A percentile compares a stretch with the other conserved stretches of the same genome.
Conservation (phyloP, 2,329 filamentous ascomycete genomes). For the Tympanopsis confertula region DNA sequence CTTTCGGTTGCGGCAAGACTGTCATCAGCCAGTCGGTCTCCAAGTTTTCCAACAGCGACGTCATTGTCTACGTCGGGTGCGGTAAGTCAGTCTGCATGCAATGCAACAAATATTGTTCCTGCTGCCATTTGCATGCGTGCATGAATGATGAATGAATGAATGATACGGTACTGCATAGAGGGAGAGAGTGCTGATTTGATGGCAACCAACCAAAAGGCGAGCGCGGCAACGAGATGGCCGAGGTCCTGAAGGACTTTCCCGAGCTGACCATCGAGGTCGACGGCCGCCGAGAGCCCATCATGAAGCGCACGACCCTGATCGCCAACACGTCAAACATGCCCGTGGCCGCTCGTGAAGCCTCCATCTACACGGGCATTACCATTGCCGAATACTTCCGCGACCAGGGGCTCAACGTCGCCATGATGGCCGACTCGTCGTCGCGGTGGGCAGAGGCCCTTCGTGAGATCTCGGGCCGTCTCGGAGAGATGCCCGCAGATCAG, state of each 20-base stretch:
- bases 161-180: too few species aligned
- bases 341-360: conserved; percentile 93
- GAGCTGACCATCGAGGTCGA: conserved; percentile 92
- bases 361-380: conserved; percentile 94
- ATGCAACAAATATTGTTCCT: conserved; percentile 2
- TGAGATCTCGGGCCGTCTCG: conserved; percentile 95
- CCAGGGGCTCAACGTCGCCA: conserved; percentile 91
- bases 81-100: conserved; percentile 7
- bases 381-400: conserved; percentile 96
- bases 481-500: conserved; percentile 99
- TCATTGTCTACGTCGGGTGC: conserved; percentile 92
- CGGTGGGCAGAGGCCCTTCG: conserved; percentile 97
- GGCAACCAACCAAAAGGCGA: too few species aligned
- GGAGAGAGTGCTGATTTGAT: too few species aligned
- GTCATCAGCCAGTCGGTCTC: conserved; percentile 97
- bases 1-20: conserved; percentile 98
- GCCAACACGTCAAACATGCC: conserved; percentile 99
- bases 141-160: too few species aligned
- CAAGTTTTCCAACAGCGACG: conserved; percentile 99
- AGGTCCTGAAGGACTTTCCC: conserved; percentile 99
- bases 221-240: conserved; percentile 98
- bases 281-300: conserved; percentile 93
- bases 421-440: conserved; percentile 99
- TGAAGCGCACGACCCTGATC: conserved; percentile 98
- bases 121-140: too few species aligned